Conservation (phyloP, 352 stramenopile genomes). For the Phytophthora chlamydospora region DNA sequence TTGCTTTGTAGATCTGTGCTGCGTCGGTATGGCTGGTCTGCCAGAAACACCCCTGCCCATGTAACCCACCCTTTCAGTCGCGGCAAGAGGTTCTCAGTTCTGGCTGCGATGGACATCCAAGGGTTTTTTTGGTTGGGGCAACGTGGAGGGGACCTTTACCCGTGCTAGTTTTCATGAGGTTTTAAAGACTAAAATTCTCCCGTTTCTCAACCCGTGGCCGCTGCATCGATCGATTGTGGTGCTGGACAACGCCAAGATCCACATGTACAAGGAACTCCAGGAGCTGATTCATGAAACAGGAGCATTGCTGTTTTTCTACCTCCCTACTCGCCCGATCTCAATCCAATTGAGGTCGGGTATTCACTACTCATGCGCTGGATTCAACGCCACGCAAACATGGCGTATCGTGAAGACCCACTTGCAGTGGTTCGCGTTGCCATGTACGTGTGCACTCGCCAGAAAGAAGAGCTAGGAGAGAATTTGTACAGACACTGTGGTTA, state of each 20-base stretch:
- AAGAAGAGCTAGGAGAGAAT: too few species aligned
- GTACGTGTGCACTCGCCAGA: too few species aligned
- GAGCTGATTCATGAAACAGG: conserved; percentile 1
- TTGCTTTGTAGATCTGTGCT: conserved; percentile 2
- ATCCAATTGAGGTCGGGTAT: too few species aligned
- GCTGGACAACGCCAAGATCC: conserved; percentile 34
- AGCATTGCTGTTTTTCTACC: conserved; percentile 17
- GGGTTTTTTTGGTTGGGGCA: conserved; percentile 19
- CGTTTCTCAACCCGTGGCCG: conserved; percentile 32
- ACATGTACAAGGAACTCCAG: conserved; percentile 16
- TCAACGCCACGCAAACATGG: too few species aligned
- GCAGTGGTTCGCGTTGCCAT: too few species aligned
- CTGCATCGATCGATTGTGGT: conserved; percentile 29
- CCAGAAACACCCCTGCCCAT: conserved; percentile 16
- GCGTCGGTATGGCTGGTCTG: conserved; percentile 20
- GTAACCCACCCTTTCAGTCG: conserved; percentile 12
- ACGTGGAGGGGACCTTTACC: conserved; percentile 20
- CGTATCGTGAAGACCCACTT: too few species aligned
- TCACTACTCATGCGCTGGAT: too few species aligned
- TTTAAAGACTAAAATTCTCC: conserved; percentile 16
- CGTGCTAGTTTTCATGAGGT: conserved; percentile 20
- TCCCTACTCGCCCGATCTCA: background rate
- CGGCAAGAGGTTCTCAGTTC: conserved; percentile 22
- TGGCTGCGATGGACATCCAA: conserved; percentile 24
- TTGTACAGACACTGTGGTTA: too few species aligned